A percentile compares a stretch with the other conserved stretches of the same genome.
Evolutionary conservation across 2,329 filamentous ascomycete species (phyloP).

Genomic region (Chaetomiaceae sp.): DNA sequence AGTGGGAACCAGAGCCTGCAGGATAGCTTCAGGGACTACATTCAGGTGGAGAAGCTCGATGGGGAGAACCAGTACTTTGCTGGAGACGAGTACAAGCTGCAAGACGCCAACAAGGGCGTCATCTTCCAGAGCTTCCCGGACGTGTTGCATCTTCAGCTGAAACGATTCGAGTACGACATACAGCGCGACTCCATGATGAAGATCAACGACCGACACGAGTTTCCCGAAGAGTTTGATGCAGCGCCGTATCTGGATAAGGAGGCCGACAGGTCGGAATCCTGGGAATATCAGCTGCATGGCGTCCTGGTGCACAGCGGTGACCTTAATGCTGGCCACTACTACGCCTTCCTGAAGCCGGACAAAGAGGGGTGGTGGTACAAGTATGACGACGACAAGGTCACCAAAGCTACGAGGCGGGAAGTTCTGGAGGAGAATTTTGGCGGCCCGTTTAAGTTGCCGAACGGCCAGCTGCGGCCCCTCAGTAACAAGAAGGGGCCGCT

Average conservation of each 20-base stretch:
- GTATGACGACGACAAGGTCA: conserved; percentile 96
- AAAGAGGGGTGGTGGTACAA: conserved; percentile 95
- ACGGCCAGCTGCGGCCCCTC: conserved; percentile 42
- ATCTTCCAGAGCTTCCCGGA: conserved; percentile 95
- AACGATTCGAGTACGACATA: conserved; percentile 97
- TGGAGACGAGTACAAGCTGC: conserved; percentile 80
- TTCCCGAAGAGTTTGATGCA: conserved; percentile 78
- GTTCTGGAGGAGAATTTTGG: conserved; percentile 96
- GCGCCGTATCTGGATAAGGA: conserved; percentile 81
- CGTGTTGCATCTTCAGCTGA: conserved; percentile 89
- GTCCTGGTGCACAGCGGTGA: conserved; percentile 96
- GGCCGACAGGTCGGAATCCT: conserved; percentile 82
- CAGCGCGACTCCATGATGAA: conserved; percentile 98
- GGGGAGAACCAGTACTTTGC: conserved; percentile 99
- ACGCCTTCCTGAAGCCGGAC: conserved; percentile 89
- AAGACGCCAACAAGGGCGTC: conserved; percentile 95
- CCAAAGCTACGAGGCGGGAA: conserved; percentile 85
- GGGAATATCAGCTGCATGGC: conserved; percentile 88
- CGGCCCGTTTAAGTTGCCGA: conserved; percentile 65
- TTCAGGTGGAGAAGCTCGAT: conserved; percentile 93
- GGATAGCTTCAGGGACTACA: conserved; percentile 93
- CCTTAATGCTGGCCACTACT: conserved; percentile 96
- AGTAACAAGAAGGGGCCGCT: conserved; percentile 53
- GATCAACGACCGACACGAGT: conserved; percentile 90
- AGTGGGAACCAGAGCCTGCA: conserved; percentile 88